Evolutionary conservation across 371 early-diverging fungal genomes (phyloP).

Genomic region (Coemansia sp.): DNA sequence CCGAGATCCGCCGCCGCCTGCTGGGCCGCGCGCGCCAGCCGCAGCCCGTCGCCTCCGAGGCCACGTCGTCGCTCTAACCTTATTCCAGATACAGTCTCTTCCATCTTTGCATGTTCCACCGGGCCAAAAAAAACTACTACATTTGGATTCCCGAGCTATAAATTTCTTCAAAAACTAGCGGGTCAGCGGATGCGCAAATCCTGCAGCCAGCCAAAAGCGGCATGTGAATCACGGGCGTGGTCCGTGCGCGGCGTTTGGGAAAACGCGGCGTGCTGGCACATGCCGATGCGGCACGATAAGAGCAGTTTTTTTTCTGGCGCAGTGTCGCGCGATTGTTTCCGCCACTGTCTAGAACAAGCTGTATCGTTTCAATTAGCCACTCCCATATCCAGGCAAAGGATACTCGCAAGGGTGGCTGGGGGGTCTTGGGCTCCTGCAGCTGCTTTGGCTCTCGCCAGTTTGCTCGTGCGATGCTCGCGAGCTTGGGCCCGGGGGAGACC

Average conservation of each 20-base stretch:
- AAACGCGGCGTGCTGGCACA: neutral
- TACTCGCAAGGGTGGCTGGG: no score
- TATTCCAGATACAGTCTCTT: neutral
- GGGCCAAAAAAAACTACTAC: neutral
- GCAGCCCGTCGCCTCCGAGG: neutral
- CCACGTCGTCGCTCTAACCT: neutral
- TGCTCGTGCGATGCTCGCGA: no score
- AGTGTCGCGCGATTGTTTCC: neutral
- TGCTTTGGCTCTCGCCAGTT: no score
- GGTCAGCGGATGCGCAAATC: neutral
- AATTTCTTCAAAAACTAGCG: neutral
- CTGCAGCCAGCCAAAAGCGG: neutral
- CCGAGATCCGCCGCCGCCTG: conserved; percentile 47
- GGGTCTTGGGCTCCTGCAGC: no score
- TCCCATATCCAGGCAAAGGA: no score
- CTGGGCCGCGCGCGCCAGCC: conserved; percentile 5
- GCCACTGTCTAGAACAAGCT: no score
- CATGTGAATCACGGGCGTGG: neutral
- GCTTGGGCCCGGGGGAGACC: no score
- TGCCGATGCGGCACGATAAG: neutral
- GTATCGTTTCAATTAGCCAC: no score
- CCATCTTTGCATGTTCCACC: conserved; percentile 5
- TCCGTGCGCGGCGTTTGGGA: conserved; percentile 2
- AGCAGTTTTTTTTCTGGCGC: neutral
- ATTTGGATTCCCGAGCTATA: neutral